Base-by-base conservation (phyloP, 2,329 filamentous ascomycete genomes). In the Diaporthe ilicicola region DNA sequence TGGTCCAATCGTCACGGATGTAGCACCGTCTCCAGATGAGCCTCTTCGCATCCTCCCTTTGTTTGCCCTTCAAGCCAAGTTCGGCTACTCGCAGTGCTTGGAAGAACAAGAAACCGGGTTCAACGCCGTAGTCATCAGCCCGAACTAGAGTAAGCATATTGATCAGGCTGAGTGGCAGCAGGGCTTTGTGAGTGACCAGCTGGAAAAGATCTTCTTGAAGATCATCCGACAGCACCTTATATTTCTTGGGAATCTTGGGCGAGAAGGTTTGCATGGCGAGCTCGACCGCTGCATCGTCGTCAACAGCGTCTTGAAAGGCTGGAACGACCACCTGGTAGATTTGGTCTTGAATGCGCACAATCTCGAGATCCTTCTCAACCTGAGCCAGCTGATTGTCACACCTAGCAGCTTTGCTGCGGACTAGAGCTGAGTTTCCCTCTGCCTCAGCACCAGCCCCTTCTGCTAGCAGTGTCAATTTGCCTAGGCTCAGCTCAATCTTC, bases 21-120 rank as follows among this genome's bases (percentile, higher is more conserved):
- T 93, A 93, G 73, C 94, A 92, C 67, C 96, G 90, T 78, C 96
- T 92, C 96, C 96, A 99, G 73, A 98, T 93, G 48, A 90, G 82
- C 19, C 84, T 82, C 78, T 86, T 85, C 6, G 87, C 87, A 74
- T 91, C 86, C 73, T 87, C 86, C 55, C 88, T 85, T n/a, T 88
- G 86, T 22, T 84, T 90, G 74, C 83, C 84, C 76, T 80, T 85
- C 76, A 85, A 87, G 74, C 83, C 89, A 77, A 83, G 87, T 80
- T 84, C 86, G 76, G 83, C 88, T 67, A 87, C 88, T 76, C 87
- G 84, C 22, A 97, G 85, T 27, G 94, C 94, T 72, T 92, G 84
- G 79, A 89, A 93, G 79, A 97, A 98, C 73, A 94, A 92, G 69
- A 87, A 80, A 84, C 85, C 77, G n/a, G 87, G 84, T n/a, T 88